Conservation (phyloP, 192 early-diverging fungal genomes). For the Ambispora gerdemannii region DNA sequence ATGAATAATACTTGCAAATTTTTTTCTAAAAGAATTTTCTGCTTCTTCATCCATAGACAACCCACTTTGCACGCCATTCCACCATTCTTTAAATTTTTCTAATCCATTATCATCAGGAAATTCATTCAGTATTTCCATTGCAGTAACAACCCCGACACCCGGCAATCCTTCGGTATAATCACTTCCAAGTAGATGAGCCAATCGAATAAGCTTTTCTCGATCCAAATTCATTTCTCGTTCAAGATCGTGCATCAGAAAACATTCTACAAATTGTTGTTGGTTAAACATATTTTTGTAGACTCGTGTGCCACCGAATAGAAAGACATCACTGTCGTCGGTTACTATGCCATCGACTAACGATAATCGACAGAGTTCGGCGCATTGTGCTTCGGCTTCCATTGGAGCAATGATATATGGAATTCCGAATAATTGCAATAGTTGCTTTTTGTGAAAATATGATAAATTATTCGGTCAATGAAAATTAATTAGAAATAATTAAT, state of each 20-base stretch:
- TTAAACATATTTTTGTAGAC: constrained; percentile 96
- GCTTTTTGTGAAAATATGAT: too few species aligned
- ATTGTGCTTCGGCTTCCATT: constrained; percentile 98
- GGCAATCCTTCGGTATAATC: constrained; percentile 93
- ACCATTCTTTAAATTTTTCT: constrained; percentile 57
- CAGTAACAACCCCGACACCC: constrained; percentile 82
- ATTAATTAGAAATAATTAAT: too few species aligned
- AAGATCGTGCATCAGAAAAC: constrained; percentile 67
- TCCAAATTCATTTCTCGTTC: constrained; percentile 63
- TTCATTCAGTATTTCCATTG: constrained; percentile 84
- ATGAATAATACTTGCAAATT: constrained; percentile 45
- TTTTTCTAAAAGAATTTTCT: constrained; percentile 33
- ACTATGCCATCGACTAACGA: constrained; percentile 89
- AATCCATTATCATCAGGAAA: constrained; percentile 56
- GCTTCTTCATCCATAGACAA: not conserved
- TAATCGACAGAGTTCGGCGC: constrained; percentile 63
- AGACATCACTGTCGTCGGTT: constrained; percentile 97
- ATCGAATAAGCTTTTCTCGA: constrained; percentile 68
- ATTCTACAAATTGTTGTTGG: constrained; percentile 83
- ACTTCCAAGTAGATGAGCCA: constrained; percentile 93
- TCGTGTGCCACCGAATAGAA: constrained; percentile 79
- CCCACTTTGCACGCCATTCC: constrained; percentile 49
- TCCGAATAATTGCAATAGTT: constrained; percentile 86
- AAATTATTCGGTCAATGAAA: too few species aligned
- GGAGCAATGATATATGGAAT: constrained; percentile 90